Conservation (phyloP, 2,329 filamentous ascomycete genomes). For the Fusarium chaquense region DNA sequence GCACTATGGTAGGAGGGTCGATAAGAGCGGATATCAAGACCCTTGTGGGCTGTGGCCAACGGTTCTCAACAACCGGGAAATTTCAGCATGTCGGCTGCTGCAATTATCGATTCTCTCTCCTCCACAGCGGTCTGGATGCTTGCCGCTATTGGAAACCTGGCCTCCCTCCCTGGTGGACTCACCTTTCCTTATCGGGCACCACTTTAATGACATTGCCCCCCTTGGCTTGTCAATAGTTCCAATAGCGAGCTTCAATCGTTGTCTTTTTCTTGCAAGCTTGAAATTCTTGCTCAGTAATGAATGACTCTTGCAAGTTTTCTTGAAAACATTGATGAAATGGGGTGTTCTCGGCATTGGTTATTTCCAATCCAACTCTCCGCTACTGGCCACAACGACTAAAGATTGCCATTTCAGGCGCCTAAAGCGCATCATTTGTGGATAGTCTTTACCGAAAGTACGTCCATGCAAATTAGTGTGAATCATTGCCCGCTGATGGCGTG, state of each 20-base stretch:
- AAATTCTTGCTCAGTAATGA: constrained; percentile 18
- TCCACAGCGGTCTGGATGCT: constrained; percentile 34
- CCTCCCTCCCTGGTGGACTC: background rate
- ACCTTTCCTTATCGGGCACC: constrained; percentile 32
- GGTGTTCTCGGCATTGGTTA: constrained; percentile 16
- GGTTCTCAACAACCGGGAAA: constrained; percentile 22
- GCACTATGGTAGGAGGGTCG: background rate
- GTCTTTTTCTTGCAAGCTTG: constrained; percentile 29
- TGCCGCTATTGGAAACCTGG: constrained; percentile 39
- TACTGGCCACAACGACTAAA: background rate
- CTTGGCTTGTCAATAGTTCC: constrained; percentile 35
- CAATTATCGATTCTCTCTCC: constrained; percentile 22
- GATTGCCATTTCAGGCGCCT: constrained; percentile 17
- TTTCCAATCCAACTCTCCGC: constrained; percentile 16
- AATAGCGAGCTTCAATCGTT: constrained; percentile 30
- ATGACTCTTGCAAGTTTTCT: constrained; percentile 30
- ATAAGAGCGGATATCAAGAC: constrained; percentile 10
- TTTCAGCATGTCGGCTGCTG: constrained; percentile 29
- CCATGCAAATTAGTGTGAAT: constrained; percentile 31
- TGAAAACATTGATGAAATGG: constrained; percentile 18
- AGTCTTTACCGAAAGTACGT: background rate
- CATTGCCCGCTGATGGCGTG: constrained; percentile 29
- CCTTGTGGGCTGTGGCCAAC: constrained; percentile 24
- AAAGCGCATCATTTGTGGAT: constrained; percentile 11
- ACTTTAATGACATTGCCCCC: constrained; percentile 39